A percentile compares a stretch with the other conserved stretches of the same genome.
Evolutionary conservation across 305 asterid genomes (phyloP).

Genomic region (Rubia tinctorum): DNA sequence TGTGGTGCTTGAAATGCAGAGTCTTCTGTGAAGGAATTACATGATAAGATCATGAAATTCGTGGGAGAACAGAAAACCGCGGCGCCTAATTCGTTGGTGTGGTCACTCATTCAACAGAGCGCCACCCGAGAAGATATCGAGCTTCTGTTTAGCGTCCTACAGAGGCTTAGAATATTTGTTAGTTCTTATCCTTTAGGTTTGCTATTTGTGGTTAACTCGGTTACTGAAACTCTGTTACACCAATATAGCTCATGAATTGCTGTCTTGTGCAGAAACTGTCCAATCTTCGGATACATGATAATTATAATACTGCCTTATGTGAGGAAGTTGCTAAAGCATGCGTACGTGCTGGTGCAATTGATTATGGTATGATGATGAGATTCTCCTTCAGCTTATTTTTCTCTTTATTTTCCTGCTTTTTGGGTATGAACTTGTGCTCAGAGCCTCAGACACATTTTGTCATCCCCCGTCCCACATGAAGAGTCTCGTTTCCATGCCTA

Average conservation of each 20-base stretch:
- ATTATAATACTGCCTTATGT: conserved; percentile 79
- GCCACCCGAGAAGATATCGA: conserved; percentile 61
- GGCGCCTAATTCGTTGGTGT: conserved; percentile 85
- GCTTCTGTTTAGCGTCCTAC: conserved; percentile 67
- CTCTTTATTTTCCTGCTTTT: neutral
- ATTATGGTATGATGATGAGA: conserved; percentile 48
- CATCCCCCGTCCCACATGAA: too few species aligned
- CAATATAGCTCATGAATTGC: conserved; percentile 8
- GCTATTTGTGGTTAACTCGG: conserved; percentile 10
- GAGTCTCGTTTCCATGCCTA: too few species aligned
- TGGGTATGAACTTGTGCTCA: neutral
- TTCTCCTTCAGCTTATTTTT: neutral
- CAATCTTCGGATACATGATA: conserved; percentile 73
- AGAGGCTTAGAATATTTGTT: conserved; percentile 73
- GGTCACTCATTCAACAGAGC: conserved; percentile 73
- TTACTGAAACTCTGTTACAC: conserved; percentile 6
- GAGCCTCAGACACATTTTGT: neutral
- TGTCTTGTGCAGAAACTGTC: conserved; percentile 75
- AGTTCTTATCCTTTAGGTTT: conserved; percentile 36
- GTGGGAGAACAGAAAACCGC: conserved; percentile 58
- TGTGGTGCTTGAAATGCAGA: conserved; percentile 47
- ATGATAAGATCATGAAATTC: conserved; percentile 59
- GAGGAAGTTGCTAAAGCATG: conserved; percentile 85
- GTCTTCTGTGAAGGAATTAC: conserved; percentile 60
- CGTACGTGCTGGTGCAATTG: conserved; percentile 77